Base-by-base conservation (phyloP, 2,329 filamentous ascomycete genomes). In the Beauveria scarabaeidicola region DNA sequence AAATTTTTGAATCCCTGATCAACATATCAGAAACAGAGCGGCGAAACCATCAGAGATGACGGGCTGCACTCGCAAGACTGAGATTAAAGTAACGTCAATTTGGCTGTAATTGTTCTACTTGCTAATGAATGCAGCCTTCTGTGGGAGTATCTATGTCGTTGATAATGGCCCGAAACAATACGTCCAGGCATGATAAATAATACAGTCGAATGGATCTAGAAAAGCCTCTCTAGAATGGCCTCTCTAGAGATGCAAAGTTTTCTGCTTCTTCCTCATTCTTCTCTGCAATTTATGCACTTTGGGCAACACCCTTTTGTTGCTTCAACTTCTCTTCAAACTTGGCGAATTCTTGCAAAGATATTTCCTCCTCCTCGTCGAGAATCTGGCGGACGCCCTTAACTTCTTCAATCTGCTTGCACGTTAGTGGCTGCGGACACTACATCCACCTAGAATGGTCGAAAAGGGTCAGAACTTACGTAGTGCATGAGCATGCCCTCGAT, bases 401-500 rank as follows among this genome's bases (percentile, higher is more conserved):
- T 73, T 97, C 94, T 72, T 97, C 92, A 64, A 97, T 96, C 84
- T 96, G 74, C 46, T 7, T 59, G 50, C 5, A 29, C 23, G 66
- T 76, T 62, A 77, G 70, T 61, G 19, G 23, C 36, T 15, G 50
- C 11, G 10, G 21, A 13, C n/a, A 47, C 11, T 36, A 15, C 32
- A 36, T 15, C 11, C n/a, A n/a, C n/a, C n/a, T n/a, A 32, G 36
- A 29, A 21, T n/a, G 40, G 11, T 27, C 38, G 57, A 25, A 32
- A 27, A 38, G 11, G 10, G 3, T 7, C 15, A 23, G 4, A 23
- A 84, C 88, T 82, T 74, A 91, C 89, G 73, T 94, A 94, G 73
- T 93, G 90, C 90, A 96, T 97, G 72, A 97, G 74, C 94, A 99
- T 97, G 65, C 90, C 90, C 80, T 99, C 94, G 66, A 99, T 99